Base-by-base conservation (phyloP, 192 early-diverging fungal genomes). In the Coemansia aciculifera region DNA sequence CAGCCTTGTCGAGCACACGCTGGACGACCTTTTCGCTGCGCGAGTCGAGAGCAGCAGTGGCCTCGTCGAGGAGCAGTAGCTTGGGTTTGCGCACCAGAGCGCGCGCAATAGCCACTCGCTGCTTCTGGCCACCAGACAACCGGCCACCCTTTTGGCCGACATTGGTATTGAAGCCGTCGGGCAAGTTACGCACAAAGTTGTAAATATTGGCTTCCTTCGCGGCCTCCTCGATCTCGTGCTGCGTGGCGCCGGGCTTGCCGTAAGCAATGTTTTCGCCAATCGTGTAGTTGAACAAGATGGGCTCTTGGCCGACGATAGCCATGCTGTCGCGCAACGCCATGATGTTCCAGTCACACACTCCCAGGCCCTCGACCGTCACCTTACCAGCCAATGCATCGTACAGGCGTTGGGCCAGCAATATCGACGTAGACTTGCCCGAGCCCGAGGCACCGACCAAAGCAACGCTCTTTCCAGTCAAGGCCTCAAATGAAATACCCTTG, bases 81-180 rank as follows among this genome's bases (percentile, higher is more conserved):
- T 89, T 89, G 39, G 95, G 94, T 60, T 93, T 89, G 57, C 93
- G 89, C 57, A 97, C 90, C 37, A 97, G 75, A 0, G 95, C 93
- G 38, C 95, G 87, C 0, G 93, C 94, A 87, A 93, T 93, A 5
- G 92, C 93, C 63, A 98, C 87, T 27, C 95, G 87, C 86, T 97
- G 95, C 75, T 97, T 97, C 75, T 97, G 95, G 38, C 94, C 94
- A 57, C 94, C 95, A 59, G 90, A 92, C 17, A 97, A 69, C 64
- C 85, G 75, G 62, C 91, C 86, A 29, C 89, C 90, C 46, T 85
- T 75, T 71, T 94, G 93, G 72, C 96, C 96, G 36, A 96, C 92
- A 27, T 77, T 71, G 8, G 94, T 96, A 51, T 93, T 88, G 72
- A 93, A 94, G 17, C 87, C 88, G 27, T 93, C 74, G 5, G 95